phyloP scores from a whole-genome alignment of 164 flowering plant genomes.

The Piper betle region DNA sequence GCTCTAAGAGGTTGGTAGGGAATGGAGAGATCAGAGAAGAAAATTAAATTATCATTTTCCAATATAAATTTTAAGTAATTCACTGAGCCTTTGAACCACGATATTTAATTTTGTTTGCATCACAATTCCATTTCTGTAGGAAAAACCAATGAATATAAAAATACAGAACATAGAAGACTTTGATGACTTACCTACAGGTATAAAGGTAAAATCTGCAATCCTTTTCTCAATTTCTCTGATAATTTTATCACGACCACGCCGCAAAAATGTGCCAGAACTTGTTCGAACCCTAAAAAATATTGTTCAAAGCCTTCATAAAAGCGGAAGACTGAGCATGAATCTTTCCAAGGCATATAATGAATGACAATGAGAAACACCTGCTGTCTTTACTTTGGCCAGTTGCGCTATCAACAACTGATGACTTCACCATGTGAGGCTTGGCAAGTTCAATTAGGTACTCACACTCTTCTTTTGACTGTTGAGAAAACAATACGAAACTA shows the following conservation, averaged over 20 bases:
- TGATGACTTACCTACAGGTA: slow-evolving; percentile 65
- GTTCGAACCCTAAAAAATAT: slow-evolving; percentile 61
- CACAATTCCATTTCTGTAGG: too few species aligned
- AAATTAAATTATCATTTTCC: too few species aligned
- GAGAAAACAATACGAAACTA: slow-evolving; percentile 3
- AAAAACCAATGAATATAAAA: too few species aligned
- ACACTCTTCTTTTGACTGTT: slow-evolving; percentile 25
- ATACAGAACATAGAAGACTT: too few species aligned
- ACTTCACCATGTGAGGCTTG: slow-evolving; percentile 72
- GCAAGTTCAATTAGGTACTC: slow-evolving; percentile 56
- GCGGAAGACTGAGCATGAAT: too few species aligned
- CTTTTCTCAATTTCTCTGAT: slow-evolving; percentile 66
- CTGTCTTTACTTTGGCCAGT: slow-evolving; percentile 89
- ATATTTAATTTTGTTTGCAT: too few species aligned
- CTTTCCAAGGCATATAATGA: too few species aligned
- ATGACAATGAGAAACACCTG: slow-evolving; percentile 28
- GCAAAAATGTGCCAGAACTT: slow-evolving; percentile 82
- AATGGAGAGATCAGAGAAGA: too few species aligned
- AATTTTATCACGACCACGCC: slow-evolving; percentile 62
- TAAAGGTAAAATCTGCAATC: slow-evolving; percentile 79
- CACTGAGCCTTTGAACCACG: too few species aligned
- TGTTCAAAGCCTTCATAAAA: background rate
- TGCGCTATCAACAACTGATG: slow-evolving; percentile 71
- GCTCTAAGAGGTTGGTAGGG: slow-evolving; percentile 35
- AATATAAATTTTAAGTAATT: too few species aligned